These are phyloP conservation scores for Colletotrichum tropicale DNA, from an alignment of 2,329 filamentous ascomycete species.

Conservation along the genomic window DNA sequence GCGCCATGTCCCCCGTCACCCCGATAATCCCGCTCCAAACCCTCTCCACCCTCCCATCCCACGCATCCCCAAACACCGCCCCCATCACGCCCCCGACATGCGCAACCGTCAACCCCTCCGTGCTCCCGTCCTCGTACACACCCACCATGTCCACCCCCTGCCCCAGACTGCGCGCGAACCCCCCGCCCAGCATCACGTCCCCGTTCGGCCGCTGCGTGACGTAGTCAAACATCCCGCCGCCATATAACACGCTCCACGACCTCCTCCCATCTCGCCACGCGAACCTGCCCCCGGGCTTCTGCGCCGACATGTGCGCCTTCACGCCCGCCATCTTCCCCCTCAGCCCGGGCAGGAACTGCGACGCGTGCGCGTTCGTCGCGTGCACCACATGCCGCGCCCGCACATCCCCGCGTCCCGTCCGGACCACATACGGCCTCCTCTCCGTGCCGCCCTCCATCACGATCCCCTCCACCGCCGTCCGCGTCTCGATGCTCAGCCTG, in stretches of 20 bases:
- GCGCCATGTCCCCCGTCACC: constrained; percentile 51
- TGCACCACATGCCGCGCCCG: constrained; percentile 57
- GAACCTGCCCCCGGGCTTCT: constrained; percentile 38
- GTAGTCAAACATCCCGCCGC: constrained; percentile 50
- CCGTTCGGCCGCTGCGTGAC: constrained; percentile 51
- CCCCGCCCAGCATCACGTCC: constrained; percentile 61
- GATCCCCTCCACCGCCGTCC: constrained; percentile 36
- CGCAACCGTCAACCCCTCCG: constrained; percentile 41
- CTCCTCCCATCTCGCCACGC: constrained; percentile 34
- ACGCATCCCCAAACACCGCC: constrained; percentile 42
- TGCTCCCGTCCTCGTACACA: constrained; percentile 46
- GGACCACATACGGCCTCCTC: constrained; percentile 41
- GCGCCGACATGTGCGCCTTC: constrained; percentile 55
- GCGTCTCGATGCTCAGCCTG: constrained; percentile 40
- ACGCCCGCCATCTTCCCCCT: constrained; percentile 48
- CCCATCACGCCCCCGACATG: constrained; percentile 47
- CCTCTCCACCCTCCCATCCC: constrained; percentile 39
- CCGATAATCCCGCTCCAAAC: constrained; percentile 57
- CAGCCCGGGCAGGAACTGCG: constrained; percentile 55
- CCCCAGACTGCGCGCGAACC: constrained; percentile 45
- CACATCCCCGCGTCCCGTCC: constrained; percentile 49
- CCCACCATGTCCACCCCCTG: constrained; percentile 52
- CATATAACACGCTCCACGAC: constrained; percentile 57
- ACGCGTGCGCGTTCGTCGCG: constrained; percentile 60
- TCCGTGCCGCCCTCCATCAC: constrained; percentile 2